Evolutionary conservation across 495 filamentous ascomycete species (phyloP), one percentile per base, ranked within the genome.

Genomic region (Hypoxylon perforatum): DNA sequence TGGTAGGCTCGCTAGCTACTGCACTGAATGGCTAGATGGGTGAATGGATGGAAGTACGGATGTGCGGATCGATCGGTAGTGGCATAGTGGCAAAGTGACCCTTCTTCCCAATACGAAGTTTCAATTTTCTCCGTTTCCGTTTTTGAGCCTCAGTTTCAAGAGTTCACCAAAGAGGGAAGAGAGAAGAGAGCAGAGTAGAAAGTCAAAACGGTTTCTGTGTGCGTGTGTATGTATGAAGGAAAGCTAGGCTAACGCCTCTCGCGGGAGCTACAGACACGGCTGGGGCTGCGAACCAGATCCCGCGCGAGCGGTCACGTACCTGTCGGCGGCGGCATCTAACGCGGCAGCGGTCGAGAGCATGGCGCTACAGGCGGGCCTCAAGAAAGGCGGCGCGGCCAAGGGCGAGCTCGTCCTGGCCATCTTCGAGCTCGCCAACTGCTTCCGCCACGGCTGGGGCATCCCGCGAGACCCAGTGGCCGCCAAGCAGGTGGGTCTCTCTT

Each of bases 401-500:
- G 94, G 95, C 41, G 96, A 99, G 79, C 87, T 99, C 51, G 91
- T 97, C n/a, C 89, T 98, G 28, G 95, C 95, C 12, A 97, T 99
- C 56, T 98, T 93, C 75, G 95, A 99, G 76, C 74, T 92, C 73
- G 95, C 91, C 25, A 97, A 98, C 78, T 97, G 91, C 73, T 98
- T 97, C 81, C 90, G 96, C 41, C 88, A 98, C 77, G 95, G 93
- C 22, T 98, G 95, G 96, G 95, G 95, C 49, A 90, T 97, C 38
- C 82, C 85, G 61, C 94, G 92, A 75, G 95, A 99, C 70, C 86
- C 92, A 50, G 85, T 90, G 61, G 95, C 96, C 45, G 96, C 95
- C 28, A 90, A 86, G 73, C 80, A 84, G 76, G 80, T 82, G 65
- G 52, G 76, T 76, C 44, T 28, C 25, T n/a, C n/a, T n/a, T n/a